Base-by-base conservation (phyloP, 805 yeast species). In the Wickerhamomyces ciferrii region DNA sequence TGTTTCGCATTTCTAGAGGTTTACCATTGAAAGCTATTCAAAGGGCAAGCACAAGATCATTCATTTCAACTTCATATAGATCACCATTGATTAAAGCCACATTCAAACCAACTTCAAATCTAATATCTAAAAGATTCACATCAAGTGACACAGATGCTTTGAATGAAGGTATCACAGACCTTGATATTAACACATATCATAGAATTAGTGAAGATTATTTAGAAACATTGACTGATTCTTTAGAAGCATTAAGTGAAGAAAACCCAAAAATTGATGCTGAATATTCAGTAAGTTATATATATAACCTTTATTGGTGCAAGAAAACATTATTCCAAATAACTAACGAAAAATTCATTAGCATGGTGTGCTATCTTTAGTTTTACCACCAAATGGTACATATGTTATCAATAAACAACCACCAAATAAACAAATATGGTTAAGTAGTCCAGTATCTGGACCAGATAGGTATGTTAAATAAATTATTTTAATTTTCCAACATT, bases 381-480 rank as follows among this genome's bases (percentile, higher is more conserved):
- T 87, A 17, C 87, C 92, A 3, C 77, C 81, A 1, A 70, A 72
- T 17, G 98, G 97, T 2, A 78, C 91, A 0, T 94, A 94, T 61
- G 96, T 94, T 25, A 83, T 94, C 60, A 94, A 94, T 70, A 92
- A 90, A 61, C 98, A 94, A 67, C 99, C 99, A 1, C 97, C 99
- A 4, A 94, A 90, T 67, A 85, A 87, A 66, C 99, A 94, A 64
- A 84, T 94, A 27, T 94, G 99, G 99, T 74, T 92, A 44, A 81
- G 95, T 48, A 86, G 96, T 39, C 99, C 99, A 0, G 60, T 89
- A 4, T 85, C 95, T 8, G 99, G 99, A 0, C 99, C 99, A 6
- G 89, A 90, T 60, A 27, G 31, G 31, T 27, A 27, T 10, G 31
- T 27, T 4, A 27, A 27, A 4, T 27, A 13, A 23, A 6, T 6